Conservation (phyloP, 2,329 filamentous ascomycete species). For the Rasamsonia emersonii region DNA sequence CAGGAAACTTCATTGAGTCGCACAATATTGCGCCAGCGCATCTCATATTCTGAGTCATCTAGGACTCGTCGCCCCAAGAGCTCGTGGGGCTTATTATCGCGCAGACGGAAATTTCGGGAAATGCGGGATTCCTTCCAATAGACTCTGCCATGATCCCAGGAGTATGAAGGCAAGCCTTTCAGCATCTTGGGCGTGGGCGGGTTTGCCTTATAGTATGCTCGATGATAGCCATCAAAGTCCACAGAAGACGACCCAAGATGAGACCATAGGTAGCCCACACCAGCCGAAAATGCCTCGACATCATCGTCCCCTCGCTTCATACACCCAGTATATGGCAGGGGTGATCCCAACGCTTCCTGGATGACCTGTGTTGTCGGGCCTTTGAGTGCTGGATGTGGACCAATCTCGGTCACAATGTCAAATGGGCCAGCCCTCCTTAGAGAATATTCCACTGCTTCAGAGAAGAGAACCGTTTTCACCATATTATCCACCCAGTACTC, state of each 20-base stretch:
- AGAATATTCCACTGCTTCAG: no score
- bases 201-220: not conserved
- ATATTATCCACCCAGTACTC: constrained; percentile 34
- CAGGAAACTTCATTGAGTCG: constrained; percentile 14
- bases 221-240: constrained; percentile 5
- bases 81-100: constrained; percentile 19
- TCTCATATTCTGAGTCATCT: constrained; percentile 7
- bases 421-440: no score
- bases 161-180: constrained; percentile 31
- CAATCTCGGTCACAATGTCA: constrained; percentile 19
- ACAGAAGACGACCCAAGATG: constrained; percentile 2
- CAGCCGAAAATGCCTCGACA: constrained; percentile 4
- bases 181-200: constrained; percentile 4
- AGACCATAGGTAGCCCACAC: constrained; percentile 8
- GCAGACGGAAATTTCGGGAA: constrained; percentile 30
- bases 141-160: constrained; percentile 38
- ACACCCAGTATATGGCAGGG: constrained; percentile 9
- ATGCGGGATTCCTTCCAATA: constrained; percentile 37
- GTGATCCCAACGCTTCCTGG: constrained; percentile 10
- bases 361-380: constrained; percentile 14
- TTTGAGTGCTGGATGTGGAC: constrained; percentile 20
- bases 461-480: constrained; percentile 27
- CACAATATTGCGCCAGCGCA: constrained; percentile 17
- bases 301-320: constrained; percentile 6
- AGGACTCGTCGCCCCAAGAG: constrained; percentile 13